Evolutionary conservation across 345 rosid species (phyloP), one percentile per base, ranked within the genome.

Genomic region (Rubroshorea leprosula): DNA sequence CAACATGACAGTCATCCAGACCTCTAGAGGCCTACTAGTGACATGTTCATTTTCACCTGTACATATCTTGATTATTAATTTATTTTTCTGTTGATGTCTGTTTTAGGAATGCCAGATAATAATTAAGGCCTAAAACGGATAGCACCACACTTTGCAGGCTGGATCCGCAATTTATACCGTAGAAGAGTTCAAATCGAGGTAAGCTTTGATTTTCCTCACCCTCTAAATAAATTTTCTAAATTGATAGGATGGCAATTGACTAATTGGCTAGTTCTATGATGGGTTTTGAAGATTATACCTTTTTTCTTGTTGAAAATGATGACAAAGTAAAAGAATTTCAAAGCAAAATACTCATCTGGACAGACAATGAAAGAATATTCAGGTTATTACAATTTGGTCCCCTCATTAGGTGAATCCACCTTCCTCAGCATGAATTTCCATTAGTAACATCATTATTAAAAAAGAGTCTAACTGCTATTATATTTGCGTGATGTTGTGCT

Each of bases 361-460:
- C 27, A 21, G n/a, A 66, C 46, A 54, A 50, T 35, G 31, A 35
- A 9, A 65, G 72, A 72, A 76, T 69, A 62, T 69, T 41, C 16
- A 35, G 5, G 7, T 35, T 35, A 35, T 35, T 35, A 35, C 12
- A 35, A 35, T 13, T 35, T 3, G 15, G 72, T 74, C 50, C 67
- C 72, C 54, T n/a, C 50, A 20, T 44, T 45, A 10, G 17, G 44
- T 35, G 11, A 23, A 50, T 51, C 51, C 22, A 58, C 19, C 48
- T 45, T 19, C 7, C 46, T 48, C 22, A 26, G 18, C 31, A 38
- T 49, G 46, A 60, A 29, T 19, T 64, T 51, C 1, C n/a, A 3
- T 13, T 26, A 21, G 39, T 15, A 49, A 16, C 12, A 51, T 51
- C 12, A 38, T 17, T 50, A 20, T 19, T 27, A 6, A 16, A 22